Percentiles rank a stretch among this genome's conserved stretches.
Conservation (phyloP, 2,329 filamentous ascomycete species). For the Penicillium glabrum region DNA sequence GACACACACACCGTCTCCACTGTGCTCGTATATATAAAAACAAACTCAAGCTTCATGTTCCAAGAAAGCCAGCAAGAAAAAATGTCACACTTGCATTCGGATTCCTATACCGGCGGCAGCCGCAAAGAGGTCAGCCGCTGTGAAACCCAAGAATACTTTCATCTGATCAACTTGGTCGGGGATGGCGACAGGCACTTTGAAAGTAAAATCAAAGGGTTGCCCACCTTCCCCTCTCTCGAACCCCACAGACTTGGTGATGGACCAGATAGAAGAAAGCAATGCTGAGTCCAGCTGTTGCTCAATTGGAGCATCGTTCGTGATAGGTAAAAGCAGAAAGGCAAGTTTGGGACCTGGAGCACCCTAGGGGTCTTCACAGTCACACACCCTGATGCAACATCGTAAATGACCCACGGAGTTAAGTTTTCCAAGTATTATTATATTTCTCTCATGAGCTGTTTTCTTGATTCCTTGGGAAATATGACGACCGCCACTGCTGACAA, state of each 20-base stretch:
- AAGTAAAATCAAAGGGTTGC: conserved; percentile 8
- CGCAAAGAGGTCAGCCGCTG: conserved; percentile 39
- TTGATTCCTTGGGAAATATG: conserved; percentile 5
- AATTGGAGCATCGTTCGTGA: conserved; percentile 13
- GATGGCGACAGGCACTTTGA: conserved; percentile 16
- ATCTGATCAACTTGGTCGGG: conserved; percentile 37
- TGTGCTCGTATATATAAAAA: conserved; percentile 18
- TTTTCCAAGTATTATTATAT: conserved; percentile 6
- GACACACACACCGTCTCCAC: not conserved
- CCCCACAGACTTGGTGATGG: not conserved
- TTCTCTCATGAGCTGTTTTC: conserved; percentile 2
- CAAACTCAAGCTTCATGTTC: conserved; percentile 20
- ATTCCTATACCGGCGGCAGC: conserved; percentile 31
- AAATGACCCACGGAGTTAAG: conserved; percentile 13
- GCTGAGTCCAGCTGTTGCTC: conserved; percentile 7
- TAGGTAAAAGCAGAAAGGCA: conserved; percentile 1
- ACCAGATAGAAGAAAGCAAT: conserved; percentile 1
- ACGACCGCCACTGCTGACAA: conserved; percentile 8
- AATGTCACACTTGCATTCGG: conserved; percentile 30
- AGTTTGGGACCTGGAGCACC: conserved; percentile 6
- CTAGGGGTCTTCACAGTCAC: conserved; percentile 16
- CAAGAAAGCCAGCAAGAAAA: conserved; percentile 3
- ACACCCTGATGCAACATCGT: conserved; percentile 27
- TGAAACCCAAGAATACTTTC: conserved; percentile 35
- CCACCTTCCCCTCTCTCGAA: not conserved